A percentile compares a stretch with the other conserved stretches of the same genome.
phyloP scores from a whole-genome alignment of 2,329 filamentous ascomycete species.

The Helotiales sp. region DNA sequence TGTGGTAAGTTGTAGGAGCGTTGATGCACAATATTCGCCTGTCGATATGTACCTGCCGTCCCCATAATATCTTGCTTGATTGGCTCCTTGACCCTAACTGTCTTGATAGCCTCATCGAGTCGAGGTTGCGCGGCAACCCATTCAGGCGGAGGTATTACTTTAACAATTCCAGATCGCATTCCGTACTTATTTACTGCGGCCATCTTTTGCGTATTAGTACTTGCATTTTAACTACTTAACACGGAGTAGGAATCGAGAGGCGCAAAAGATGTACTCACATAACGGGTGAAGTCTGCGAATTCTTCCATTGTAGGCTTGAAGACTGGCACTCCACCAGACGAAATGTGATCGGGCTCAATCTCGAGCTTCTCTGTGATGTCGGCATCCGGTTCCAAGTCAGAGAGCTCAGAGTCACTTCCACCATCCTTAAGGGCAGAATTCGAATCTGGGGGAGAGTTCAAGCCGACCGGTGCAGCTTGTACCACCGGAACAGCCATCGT shows the following conservation, averaged over 20 bases:
- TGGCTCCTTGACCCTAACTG: conserved; percentile 91
- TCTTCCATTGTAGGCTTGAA: conserved; percentile 96
- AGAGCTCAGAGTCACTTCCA: conserved; percentile 66
- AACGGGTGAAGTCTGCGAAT: conserved; percentile 91
- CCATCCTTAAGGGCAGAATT: conserved; percentile 65
- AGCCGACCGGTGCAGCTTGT: conserved; percentile 37
- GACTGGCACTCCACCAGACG: conserved; percentile 80
- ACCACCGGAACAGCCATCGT: conserved; percentile 33
- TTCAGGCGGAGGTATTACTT: conserved; percentile 90
- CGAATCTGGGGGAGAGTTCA: conserved; percentile 68
- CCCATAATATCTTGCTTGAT: conserved; percentile 99
- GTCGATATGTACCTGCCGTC: conserved; percentile 91
- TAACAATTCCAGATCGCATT: conserved; percentile 97
- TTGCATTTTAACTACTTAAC: neutral
- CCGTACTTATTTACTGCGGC: conserved; percentile 88
- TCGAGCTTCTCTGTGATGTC: conserved; percentile 66
- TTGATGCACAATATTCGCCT: conserved; percentile 96
- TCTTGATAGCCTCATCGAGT: conserved; percentile 86
- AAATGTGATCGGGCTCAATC: conserved; percentile 85
- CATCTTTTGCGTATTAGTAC: conserved; percentile 55
- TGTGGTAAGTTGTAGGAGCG: conserved; percentile 95
- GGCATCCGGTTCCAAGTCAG: conserved; percentile 62
- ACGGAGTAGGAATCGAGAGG: neutral
- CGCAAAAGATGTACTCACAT: conserved; percentile 60
- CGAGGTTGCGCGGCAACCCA: conserved; percentile 83